phyloP scores from a whole-genome alignment of 208 protist genomes.

The Trichomonas gallinae region DNA sequence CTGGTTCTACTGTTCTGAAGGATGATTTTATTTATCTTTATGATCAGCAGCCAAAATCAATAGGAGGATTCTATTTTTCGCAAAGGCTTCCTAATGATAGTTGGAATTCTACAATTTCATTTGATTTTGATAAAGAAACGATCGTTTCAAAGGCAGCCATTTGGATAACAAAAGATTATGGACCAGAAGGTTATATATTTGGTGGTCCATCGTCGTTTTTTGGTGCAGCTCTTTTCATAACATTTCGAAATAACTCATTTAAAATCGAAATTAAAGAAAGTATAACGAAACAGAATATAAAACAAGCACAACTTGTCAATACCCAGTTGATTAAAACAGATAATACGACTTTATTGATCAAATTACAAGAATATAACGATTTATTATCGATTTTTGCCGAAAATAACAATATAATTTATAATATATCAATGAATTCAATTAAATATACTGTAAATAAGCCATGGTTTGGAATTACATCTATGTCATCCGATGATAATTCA shows the following conservation, averaged over 20 bases:
- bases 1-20: background rate
- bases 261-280: background rate
- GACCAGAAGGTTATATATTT: background rate
- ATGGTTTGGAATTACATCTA: background rate
- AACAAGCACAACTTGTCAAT: too few relatives aligned
- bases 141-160: background rate
- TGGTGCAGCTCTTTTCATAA: background rate
- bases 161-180: constrained; percentile 18
- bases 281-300: background rate
- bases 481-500: background rate
- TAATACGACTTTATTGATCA: background rate
- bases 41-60: background rate
- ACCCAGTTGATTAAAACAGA: too few relatives aligned
- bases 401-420: background rate
- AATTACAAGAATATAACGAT: background rate
- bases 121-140: background rate
- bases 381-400: background rate
- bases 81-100: background rate
- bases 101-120: background rate
- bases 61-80: background rate
- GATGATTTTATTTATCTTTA: background rate
- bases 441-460: background rate
- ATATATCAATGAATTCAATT: background rate
- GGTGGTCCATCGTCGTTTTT: background rate
- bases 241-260: background rate